A percentile compares a stretch with the other conserved stretches of the same genome.
phyloP scores from a whole-genome alignment of 257 asterid species.

The Solanum neorickii region DNA sequence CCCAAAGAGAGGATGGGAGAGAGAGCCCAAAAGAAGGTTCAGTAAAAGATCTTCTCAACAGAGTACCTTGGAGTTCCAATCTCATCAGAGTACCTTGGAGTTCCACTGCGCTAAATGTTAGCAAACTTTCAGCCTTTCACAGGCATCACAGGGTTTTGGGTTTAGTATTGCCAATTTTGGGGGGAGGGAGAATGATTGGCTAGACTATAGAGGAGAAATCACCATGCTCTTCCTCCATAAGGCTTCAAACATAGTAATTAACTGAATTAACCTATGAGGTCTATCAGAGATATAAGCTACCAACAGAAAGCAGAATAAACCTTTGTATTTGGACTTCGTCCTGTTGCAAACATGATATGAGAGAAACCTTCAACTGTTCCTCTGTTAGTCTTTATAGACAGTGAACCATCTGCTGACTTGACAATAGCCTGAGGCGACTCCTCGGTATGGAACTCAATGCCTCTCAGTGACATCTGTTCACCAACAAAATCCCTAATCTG shows the following conservation, averaged over 20 bases:
- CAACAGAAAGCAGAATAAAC: constrained; percentile 13
- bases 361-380: constrained; percentile 83
- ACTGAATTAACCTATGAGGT: not conserved
- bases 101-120: not conserved
- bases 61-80: not conserved
- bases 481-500: constrained; percentile 91
- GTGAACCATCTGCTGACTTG: constrained; percentile 71
- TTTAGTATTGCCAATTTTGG: not conserved
- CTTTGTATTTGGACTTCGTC: constrained; percentile 78
- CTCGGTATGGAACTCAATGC: constrained; percentile 77
- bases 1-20: not conserved
- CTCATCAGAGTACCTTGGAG: not conserved
- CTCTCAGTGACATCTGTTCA: constrained; percentile 84
- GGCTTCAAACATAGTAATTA: not conserved
- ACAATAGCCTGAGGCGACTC: constrained; percentile 73
- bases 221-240: not conserved
- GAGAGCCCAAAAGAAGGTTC: not conserved
- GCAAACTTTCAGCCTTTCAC: not conserved
- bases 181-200: not conserved
- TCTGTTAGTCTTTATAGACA: constrained; percentile 75
- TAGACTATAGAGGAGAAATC: not conserved
- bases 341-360: constrained; percentile 96
- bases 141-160: not conserved
- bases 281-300: not conserved
- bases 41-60: not conserved